phyloP scores from a whole-genome alignment of 495 filamentous ascomycete genomes.

The Articulospora tetracladia region DNA sequence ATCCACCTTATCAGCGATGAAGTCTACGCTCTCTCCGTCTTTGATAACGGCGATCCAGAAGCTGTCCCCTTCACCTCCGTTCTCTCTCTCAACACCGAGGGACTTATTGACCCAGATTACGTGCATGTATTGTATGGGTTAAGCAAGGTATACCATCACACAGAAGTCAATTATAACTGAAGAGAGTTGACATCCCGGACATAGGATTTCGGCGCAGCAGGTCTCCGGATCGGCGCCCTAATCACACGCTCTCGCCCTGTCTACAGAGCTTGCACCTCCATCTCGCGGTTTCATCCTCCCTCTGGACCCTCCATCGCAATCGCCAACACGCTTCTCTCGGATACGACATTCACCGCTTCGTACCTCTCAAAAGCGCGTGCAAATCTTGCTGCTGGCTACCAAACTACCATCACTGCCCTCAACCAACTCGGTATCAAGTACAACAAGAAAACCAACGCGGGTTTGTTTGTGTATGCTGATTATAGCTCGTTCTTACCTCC shows the following conservation, averaged over 20 bases:
- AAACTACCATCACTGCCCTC: neutral
- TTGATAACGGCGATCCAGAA: slow-evolving; percentile 31
- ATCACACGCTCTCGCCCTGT: slow-evolving; percentile 31
- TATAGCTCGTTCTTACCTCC: neutral
- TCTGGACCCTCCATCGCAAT: slow-evolving; percentile 43
- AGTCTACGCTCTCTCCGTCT: slow-evolving; percentile 57
- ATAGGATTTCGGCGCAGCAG: slow-evolving; percentile 53
- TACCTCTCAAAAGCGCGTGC: neutral
- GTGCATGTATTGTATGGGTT: slow-evolving; percentile 61
- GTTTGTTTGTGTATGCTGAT: neutral
- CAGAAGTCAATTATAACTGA: neutral
- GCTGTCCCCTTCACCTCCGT: slow-evolving; percentile 48
- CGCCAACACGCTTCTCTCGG: slow-evolving; percentile 41
- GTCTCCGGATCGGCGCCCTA: slow-evolving; percentile 51
- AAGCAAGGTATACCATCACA: slow-evolving; percentile 37
- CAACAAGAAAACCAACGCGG: neutral
- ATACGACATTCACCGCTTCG: slow-evolving; percentile 21
- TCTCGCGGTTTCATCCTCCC: slow-evolving; percentile 39
- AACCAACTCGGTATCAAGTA: neutral
- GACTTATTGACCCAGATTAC: slow-evolving; percentile 43
- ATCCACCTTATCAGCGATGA: slow-evolving; percentile 62
- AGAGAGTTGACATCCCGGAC: neutral
- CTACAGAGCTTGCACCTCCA: neutral
- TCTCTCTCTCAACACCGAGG: slow-evolving; percentile 41
- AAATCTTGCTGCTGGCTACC: neutral